Conservation (phyloP, 2,329 filamentous ascomycete species). For the Ophiostoma sp. region DNA sequence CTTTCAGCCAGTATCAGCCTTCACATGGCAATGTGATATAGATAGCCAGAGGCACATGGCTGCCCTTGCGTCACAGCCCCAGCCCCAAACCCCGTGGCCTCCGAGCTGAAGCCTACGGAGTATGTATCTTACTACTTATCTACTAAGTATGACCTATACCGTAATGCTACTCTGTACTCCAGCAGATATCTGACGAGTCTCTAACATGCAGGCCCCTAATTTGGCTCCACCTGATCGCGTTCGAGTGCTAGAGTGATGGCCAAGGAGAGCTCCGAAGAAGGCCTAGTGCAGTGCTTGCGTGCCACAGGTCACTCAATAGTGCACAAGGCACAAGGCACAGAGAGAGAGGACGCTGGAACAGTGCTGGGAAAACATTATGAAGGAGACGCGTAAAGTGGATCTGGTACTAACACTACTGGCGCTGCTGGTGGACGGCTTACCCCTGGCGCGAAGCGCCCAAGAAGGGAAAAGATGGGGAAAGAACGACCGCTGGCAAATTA, state of each 20-base stretch:
- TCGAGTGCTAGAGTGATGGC: not conserved
- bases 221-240: not conserved
- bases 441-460: constrained; percentile 24
- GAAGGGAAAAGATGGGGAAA: constrained; percentile 20
- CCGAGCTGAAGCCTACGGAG: not conserved
- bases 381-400: constrained; percentile 23
- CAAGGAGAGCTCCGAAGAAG: not conserved
- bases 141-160: no score
- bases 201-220: constrained; percentile 5
- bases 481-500: constrained; percentile 19
- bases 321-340: not conserved
- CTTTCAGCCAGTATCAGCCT: not conserved
- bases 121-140: no score
- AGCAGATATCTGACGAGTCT: not conserved
- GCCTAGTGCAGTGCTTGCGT: not conserved
- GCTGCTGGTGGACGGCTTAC: constrained; percentile 17
- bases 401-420: constrained; percentile 5
- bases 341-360: not conserved
- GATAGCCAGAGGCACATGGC: not conserved
- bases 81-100: not conserved
- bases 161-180: not conserved
- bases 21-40: not conserved
- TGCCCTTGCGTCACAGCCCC: constrained; percentile 10
- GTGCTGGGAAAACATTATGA: not conserved
- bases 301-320: not conserved